Percentiles rank a stretch among this genome's conserved stretches.
Conservation (phyloP, 805 yeast species). For the Saccharomycopsis fodiens region DNA sequence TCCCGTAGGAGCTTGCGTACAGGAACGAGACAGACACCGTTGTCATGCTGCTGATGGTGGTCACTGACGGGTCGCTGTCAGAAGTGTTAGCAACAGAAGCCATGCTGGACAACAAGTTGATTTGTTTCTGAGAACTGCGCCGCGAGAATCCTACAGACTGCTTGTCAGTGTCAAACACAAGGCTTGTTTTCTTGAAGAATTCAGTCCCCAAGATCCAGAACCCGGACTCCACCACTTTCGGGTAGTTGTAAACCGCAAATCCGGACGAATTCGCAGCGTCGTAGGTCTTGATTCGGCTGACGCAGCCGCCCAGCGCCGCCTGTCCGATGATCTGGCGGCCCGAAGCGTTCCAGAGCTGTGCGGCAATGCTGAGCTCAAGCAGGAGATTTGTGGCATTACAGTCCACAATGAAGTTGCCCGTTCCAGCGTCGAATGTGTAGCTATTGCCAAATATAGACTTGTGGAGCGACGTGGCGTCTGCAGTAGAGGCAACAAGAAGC, state of each 20-base stretch:
- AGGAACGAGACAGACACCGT: conserved; percentile 4
- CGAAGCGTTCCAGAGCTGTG: conserved; percentile 13
- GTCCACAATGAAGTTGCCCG: conserved; percentile 1
- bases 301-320: background rate
- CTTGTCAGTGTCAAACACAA: conserved; percentile 11
- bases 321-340: conserved; percentile 6
- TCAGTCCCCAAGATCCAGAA: conserved; percentile 12
- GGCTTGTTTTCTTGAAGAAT: conserved; percentile 1
- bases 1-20: conserved; percentile 1
- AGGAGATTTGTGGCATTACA: background rate
- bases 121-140: background rate
- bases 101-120: conserved; percentile 7
- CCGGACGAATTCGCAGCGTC: background rate
- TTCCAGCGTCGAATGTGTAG: background rate
- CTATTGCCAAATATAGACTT: conserved; percentile 1
- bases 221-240: background rate
- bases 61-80: background rate
- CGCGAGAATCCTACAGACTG: conserved; percentile 14
- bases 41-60: conserved; percentile 10
- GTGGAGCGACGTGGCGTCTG: conserved; percentile 8
- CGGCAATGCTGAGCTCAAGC: conserved; percentile 11
- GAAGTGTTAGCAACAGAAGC: background rate
- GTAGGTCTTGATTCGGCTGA: conserved; percentile 8
- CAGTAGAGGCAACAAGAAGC: conserved; percentile 1
- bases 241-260: conserved; percentile 3